Conservation (phyloP, 2,329 filamentous ascomycete genomes). For the Fusarium sp. region DNA sequence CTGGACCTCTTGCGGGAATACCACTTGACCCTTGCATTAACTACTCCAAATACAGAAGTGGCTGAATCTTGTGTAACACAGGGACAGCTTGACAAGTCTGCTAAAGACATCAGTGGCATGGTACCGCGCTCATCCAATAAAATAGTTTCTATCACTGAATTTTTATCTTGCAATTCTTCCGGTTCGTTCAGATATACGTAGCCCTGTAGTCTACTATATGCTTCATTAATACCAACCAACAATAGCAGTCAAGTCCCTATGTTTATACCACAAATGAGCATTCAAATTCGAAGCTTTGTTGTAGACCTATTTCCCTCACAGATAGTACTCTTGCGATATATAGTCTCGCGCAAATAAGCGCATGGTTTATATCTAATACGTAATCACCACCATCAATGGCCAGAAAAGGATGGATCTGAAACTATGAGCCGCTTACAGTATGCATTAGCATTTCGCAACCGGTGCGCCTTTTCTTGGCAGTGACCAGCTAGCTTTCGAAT, state of each 20-base stretch:
- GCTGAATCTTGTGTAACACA: background rate
- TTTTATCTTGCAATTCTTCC: too few relatives aligned
- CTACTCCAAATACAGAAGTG: background rate
- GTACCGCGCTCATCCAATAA: too few relatives aligned
- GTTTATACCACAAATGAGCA: background rate
- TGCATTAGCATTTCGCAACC: background rate
- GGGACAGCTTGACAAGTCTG: too few relatives aligned
- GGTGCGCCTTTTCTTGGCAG: background rate
- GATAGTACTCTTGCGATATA: background rate
- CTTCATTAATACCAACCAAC: too few relatives aligned
- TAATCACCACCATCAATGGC: background rate
- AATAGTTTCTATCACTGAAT: too few relatives aligned
- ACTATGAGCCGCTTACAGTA: background rate
- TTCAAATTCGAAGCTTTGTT: background rate
- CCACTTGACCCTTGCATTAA: background rate
- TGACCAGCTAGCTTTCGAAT: background rate
- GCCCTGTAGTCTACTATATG: too few relatives aligned
- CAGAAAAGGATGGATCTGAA: background rate
- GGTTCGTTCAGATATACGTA: too few relatives aligned
- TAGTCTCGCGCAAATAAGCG: background rate
- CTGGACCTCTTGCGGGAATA: background rate
- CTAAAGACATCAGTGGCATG: too few relatives aligned
- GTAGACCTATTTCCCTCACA: too few relatives aligned
- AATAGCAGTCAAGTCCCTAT: background rate
- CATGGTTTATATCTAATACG: background rate